Conservation (phyloP, 176 grass and related monocot species). For the Poa pratensis region DNA sequence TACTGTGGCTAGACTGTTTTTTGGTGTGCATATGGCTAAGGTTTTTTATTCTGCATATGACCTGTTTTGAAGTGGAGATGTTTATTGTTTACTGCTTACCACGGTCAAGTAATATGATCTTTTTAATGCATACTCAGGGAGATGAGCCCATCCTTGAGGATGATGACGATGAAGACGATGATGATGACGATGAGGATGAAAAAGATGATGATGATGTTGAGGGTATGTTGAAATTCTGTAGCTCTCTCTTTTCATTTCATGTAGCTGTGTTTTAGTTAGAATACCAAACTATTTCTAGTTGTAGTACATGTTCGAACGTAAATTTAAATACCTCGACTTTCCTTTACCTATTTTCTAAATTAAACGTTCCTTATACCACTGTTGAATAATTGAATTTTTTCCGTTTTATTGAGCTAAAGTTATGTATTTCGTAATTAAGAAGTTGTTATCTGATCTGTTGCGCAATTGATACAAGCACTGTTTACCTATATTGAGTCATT, state of each 20-base stretch:
- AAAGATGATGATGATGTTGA: slow-evolving; percentile 40
- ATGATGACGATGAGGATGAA: slow-evolving; percentile 44
- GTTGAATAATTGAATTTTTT: not conserved
- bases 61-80: not conserved
- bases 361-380: not conserved
- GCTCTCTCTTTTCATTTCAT: not conserved
- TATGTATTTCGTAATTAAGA: not conserved
- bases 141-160: slow-evolving; percentile 53
- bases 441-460: not conserved
- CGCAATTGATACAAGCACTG: not conserved
- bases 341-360: not conserved
- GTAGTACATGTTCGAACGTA: not conserved
- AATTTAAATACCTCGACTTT: not conserved
- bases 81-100: not conserved
- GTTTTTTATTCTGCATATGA: not conserved
- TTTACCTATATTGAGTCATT: not conserved
- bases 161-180: slow-evolving; percentile 34
- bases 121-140: slow-evolving; percentile 16
- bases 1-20: not conserved
- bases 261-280: not conserved
- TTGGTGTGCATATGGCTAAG: not conserved
- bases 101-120: not conserved
- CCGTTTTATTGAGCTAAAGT: not conserved
- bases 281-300: not conserved
- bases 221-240: slow-evolving; percentile 26